These are phyloP conservation scores for Penicillium bovifimosum DNA, from an alignment of 495 filamentous ascomycete species.

Conservation along the genomic window DNA sequence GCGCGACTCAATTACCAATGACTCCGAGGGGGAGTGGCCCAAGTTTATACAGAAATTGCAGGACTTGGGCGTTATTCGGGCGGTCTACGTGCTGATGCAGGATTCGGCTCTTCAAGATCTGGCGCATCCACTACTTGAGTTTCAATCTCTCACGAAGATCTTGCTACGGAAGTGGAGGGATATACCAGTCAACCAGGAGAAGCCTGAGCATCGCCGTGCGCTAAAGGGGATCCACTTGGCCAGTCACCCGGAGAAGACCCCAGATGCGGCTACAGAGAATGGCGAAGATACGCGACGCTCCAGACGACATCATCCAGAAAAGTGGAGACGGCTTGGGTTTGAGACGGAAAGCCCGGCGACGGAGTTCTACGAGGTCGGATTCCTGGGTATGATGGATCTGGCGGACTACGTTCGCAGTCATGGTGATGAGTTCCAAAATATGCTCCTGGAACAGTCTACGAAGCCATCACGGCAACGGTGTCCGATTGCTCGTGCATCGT, in stretches of 20 bases:
- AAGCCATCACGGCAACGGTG: slow-evolving; percentile 67
- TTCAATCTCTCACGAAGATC: slow-evolving; percentile 87
- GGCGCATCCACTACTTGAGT: slow-evolving; percentile 86
- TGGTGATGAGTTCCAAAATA: slow-evolving; percentile 86
- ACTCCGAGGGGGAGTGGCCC: slow-evolving; percentile 77
- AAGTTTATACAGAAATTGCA: slow-evolving; percentile 91
- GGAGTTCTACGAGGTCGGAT: slow-evolving; percentile 84
- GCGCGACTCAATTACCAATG: slow-evolving; percentile 84
- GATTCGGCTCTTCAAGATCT: slow-evolving; percentile 89
- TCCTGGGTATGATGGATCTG: slow-evolving; percentile 95
- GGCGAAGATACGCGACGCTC: slow-evolving; percentile 50
- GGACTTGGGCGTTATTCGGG: slow-evolving; percentile 88
- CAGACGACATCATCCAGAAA: slow-evolving; percentile 74
- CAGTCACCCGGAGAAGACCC: slow-evolving; percentile 60
- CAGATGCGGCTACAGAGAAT: slow-evolving; percentile 28
- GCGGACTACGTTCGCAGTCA: slow-evolving; percentile 88
- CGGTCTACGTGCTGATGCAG: slow-evolving; percentile 89
- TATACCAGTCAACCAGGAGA: slow-evolving; percentile 74
- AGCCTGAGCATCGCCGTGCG: slow-evolving; percentile 81
- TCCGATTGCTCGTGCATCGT: slow-evolving; percentile 80
- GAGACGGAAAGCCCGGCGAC: slow-evolving; percentile 77
- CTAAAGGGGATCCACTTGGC: slow-evolving; percentile 79
- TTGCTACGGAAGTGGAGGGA: slow-evolving; percentile 88
- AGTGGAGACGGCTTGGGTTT: slow-evolving; percentile 91
- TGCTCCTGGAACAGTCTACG: slow-evolving; percentile 83